Conservation (phyloP, 768 basidiomycete species). For the Suillus fuscotomentosus region DNA sequence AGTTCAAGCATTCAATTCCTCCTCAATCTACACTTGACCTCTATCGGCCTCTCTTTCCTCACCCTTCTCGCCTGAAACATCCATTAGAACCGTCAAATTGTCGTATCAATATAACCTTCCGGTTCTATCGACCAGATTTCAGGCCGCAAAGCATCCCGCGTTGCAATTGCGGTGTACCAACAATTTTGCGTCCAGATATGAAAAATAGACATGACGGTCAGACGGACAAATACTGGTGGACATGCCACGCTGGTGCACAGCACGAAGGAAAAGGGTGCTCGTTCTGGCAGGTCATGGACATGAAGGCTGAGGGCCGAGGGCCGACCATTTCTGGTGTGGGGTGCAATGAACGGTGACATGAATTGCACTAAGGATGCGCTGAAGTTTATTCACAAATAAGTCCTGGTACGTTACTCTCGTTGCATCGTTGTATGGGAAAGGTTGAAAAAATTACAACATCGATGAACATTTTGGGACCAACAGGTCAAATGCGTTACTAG, state of each 20-base stretch:
- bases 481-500: background rate
- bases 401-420: background rate
- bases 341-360: background rate
- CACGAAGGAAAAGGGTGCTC: slow-evolving; percentile 83
- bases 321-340: slow-evolving; percentile 33
- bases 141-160: slow-evolving; percentile 60
- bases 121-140: slow-evolving; percentile 86
- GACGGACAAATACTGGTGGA: slow-evolving; percentile 68
- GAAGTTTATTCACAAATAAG: too few species aligned
- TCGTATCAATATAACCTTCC: slow-evolving; percentile 84
- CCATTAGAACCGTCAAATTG: slow-evolving; percentile 52
- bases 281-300: slow-evolving; percentile 74
- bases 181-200: slow-evolving; percentile 75
- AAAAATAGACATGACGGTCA: slow-evolving; percentile 60
- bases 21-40: slow-evolving; percentile 69
- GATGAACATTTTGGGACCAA: background rate
- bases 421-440: background rate
- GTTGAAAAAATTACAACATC: background rate
- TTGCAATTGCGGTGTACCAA: slow-evolving; percentile 73
- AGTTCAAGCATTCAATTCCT: slow-evolving; percentile 77
- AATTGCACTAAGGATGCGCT: background rate
- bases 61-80: slow-evolving; percentile 17
- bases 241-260: slow-evolving; percentile 77
- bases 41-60: slow-evolving; percentile 60
- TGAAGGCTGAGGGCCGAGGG: slow-evolving; percentile 64